Percentiles rank a stretch among this genome's conserved stretches.
Conservation (phyloP, 164 flowering plant genomes). For the Tinospora cordifolia region DNA sequence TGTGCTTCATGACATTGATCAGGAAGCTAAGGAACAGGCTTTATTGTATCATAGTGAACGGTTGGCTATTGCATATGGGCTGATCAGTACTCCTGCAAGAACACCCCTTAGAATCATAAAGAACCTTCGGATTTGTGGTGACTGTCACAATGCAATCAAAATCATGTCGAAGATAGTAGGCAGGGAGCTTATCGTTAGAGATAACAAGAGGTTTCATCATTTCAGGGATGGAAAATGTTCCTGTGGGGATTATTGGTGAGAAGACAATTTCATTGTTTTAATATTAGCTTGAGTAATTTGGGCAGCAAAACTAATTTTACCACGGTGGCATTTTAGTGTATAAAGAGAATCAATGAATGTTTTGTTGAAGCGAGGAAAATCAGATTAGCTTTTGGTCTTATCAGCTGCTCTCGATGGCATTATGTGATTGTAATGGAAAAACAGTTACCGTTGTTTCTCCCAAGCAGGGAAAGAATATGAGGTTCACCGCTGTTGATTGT, state of each 20-base stretch:
- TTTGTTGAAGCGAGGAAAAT: neutral
- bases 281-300: neutral
- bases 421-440: neutral
- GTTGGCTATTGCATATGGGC: constrained; percentile 10
- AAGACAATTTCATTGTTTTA: neutral
- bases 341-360: neutral
- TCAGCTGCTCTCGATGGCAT: neutral
- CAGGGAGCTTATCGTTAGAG: constrained; percentile 11
- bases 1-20: constrained; percentile 15
- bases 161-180: constrained; percentile 12
- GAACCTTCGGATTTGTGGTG: constrained; percentile 13
- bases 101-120: constrained; percentile 8
- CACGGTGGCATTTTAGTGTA: neutral
- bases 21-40: constrained; percentile 11
- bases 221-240: constrained; percentile 9
- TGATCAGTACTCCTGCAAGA: constrained; percentile 12
- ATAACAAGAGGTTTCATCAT: constrained; percentile 12
- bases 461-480: neutral
- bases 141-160: constrained; percentile 12
- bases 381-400: neutral
- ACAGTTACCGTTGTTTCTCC: neutral
- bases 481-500: neutral
- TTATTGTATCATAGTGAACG: constrained; percentile 12
- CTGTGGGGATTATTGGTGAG: constrained; percentile 14
- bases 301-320: neutral